A percentile compares a stretch with the other conserved stretches of the same genome.
Conservation (phyloP, 2,329 filamentous ascomycete species). For the Neonectria faginata region DNA sequence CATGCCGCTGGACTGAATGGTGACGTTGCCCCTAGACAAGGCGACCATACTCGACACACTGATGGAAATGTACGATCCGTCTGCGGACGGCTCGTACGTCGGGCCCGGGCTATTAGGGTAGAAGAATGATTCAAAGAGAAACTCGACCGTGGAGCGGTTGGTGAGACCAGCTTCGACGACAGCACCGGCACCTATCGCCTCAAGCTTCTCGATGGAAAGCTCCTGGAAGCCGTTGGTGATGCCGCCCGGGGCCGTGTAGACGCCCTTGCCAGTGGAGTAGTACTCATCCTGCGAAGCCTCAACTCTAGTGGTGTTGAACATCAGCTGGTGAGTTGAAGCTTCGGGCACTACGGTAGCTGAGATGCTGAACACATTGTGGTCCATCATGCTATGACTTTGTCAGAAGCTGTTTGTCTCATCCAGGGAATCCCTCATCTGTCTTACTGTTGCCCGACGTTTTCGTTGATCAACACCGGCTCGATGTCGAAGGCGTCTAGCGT, state of each 20-base stretch:
- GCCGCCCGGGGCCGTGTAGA: slow-evolving; percentile 41
- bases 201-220: slow-evolving; percentile 34
- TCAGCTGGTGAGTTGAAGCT: slow-evolving; percentile 34
- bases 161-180: slow-evolving; percentile 35
- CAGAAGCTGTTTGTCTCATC: background rate
- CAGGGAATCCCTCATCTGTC: slow-evolving; percentile 4
- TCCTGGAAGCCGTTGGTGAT: slow-evolving; percentile 44
- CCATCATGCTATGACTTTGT: slow-evolving; percentile 36
- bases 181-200: slow-evolving; percentile 37
- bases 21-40: background rate
- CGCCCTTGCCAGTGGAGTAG: slow-evolving; percentile 37
- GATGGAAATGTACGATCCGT: slow-evolving; percentile 44
- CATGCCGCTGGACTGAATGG: background rate
- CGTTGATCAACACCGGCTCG: slow-evolving; percentile 39
- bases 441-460: slow-evolving; percentile 43
- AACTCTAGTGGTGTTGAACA: slow-evolving; percentile 34
- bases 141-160: slow-evolving; percentile 46
- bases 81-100: slow-evolving; percentile 39
- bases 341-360: slow-evolving; percentile 42
- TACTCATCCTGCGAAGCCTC: slow-evolving; percentile 34
- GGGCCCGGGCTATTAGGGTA: slow-evolving; percentile 46
- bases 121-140: slow-evolving; percentile 44
- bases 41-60: background rate
- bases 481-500: slow-evolving; percentile 39
- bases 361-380: slow-evolving; percentile 47